Evolutionary conservation across 305 asterid genomes (phyloP).

Genomic region (Plantago coronopus): DNA sequence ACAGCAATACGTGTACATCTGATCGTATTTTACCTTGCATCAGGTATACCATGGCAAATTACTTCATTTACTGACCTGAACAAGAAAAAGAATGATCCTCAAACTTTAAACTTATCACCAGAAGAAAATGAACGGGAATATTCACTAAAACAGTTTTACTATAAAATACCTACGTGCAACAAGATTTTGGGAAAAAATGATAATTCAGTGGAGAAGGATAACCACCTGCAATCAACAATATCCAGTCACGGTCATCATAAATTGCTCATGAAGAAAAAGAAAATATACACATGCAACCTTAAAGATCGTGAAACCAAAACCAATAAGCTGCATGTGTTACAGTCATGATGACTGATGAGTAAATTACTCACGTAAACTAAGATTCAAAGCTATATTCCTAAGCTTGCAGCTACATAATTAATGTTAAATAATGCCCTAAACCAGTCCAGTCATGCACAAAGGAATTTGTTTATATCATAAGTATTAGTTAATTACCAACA

Average conservation of each 20-base stretch:
- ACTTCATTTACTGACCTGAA: slow-evolving; percentile 95
- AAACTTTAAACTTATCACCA: slow-evolving; percentile 22
- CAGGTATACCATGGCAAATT: slow-evolving; percentile 99
- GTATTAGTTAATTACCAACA: too few relatives aligned
- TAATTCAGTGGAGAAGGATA: slow-evolving; percentile 96
- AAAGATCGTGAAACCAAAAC: neutral
- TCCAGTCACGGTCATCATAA: slow-evolving; percentile 12
- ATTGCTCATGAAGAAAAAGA: slow-evolving; percentile 6
- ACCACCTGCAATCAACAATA: slow-evolving; percentile 62
- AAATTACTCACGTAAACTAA: slow-evolving; percentile 3
- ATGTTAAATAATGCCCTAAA: neutral
- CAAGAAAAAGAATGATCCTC: slow-evolving; percentile 9
- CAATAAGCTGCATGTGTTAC: neutral
- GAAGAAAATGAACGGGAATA: slow-evolving; percentile 17
- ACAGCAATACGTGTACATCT: slow-evolving; percentile 14
- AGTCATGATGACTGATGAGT: neutral
- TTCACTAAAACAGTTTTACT: slow-evolving; percentile 20
- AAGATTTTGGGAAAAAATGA: slow-evolving; percentile 94
- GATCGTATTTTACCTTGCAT: slow-evolving; percentile 70
- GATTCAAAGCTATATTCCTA: slow-evolving; percentile 8
- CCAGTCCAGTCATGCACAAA: neutral
- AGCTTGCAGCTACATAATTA: neutral
- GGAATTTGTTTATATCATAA: neutral
- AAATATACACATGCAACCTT: neutral
- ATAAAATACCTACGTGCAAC: slow-evolving; percentile 97